Evolutionary conservation across 1,284 basidiomycete species (phyloP), one percentile per base, ranked within the genome.

Genomic region (Abortiporus biennis): DNA sequence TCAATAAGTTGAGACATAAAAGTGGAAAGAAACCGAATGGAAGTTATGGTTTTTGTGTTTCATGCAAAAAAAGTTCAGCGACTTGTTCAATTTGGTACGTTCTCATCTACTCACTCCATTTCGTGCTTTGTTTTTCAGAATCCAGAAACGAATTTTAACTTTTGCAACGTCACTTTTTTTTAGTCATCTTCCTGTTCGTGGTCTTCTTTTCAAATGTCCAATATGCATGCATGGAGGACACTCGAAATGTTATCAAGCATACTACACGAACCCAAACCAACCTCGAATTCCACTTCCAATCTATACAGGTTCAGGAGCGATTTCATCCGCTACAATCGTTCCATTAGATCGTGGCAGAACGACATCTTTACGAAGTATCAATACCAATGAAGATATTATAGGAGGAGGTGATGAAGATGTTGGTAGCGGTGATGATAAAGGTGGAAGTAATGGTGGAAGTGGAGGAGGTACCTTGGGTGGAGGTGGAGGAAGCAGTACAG

Each of bases 171-270:
- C n/a, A 15, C 29, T 27, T 29, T 30, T n/a, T 40, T 37, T 3
- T 44, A 88, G 85, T 55, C 85, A 77, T 42, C 71, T 89, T 20
- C 86, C 86, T 3, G 83, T 88, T 15, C 73, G 73, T 24, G 66
- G 73, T 0, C 63, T 86, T 3, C 61, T 85, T 3, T 80, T 87
- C 53, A 77, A 80, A 40, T 89, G 86, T 57, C 69, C 80, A 1
- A 62, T 84, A 4, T 89, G 86, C 55, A 65, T 74, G 36, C 85
- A 89, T 48, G 86, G 85, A 0, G 86, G 85, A 0, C 85, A 89
- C 52, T 78, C 82, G 50, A 68, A 72, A 17, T 89, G 85, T 58
- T 87, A 85, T 54, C 69, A 73, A 32, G 65, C 66, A 22, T 86
- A 78, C 53, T 85, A 85, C 53, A 61, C 69, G 47, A n/a, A n/a